Base-by-base conservation (phyloP, 225 moss, liverwort and hornwort genomes). In the Rhytidiadelphus loreus region DNA sequence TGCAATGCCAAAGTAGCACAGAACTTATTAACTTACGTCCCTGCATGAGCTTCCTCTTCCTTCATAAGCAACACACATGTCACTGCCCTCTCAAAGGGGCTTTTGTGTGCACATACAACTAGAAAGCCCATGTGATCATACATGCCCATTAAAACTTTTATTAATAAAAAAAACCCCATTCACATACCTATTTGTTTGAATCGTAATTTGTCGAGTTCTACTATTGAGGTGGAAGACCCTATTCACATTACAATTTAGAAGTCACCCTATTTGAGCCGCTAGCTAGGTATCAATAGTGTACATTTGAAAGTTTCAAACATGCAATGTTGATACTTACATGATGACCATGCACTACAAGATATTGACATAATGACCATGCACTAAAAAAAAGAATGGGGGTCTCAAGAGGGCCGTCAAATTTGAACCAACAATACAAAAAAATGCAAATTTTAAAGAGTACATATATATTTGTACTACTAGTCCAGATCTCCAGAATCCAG, bases 331-430 rank as follows among this genome's bases (percentile, higher is more conserved):
- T 48, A 73, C 50, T 13, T 50, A 50, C 1, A 37, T 37, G 20
- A 20, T 37, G 12, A 4, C 8, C 23, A 72, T 28, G 17, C 44
- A 43, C 16, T 28, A 72, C n/a, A n/a, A n/a, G n/a, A n/a, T n/a
- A n/a, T n/a, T n/a, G 46, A 46, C 3, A 35, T 35, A 35, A 19
- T 35, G 12, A 3, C 7, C 22, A 71, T 26, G 16, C 43, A 43
- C 15, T 26, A 71, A 8, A 6, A 28, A 72, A 44, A 26, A 71
- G 25, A 41, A 14, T 41, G 70, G 15, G 37, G 37, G 4, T 5
- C 41, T 43, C 8, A 43, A 5, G 70, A 26, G 0, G 70, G 16
- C 9, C 8, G 2, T 1, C 3, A 25, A 0, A 70, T 70, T 69
- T 41, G 25, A 4, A 70, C 41, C 7, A 41, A 15, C 8, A 15